phyloP scores from a whole-genome alignment of 2,329 filamentous ascomycete species.

The Alternaria incomplexa region DNA sequence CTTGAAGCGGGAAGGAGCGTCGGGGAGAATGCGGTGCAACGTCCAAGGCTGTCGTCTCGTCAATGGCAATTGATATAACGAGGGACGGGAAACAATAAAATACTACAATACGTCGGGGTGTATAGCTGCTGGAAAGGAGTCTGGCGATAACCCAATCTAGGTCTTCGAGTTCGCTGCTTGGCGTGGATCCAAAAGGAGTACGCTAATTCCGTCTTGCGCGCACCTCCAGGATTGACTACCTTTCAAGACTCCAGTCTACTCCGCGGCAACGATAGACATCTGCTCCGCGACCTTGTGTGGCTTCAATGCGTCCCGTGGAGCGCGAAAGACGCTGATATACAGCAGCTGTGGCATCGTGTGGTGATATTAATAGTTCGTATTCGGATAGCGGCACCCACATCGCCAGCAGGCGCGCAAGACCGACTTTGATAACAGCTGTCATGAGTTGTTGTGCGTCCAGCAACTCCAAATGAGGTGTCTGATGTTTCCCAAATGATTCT shows the following conservation, averaged over 20 bases:
- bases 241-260: neutral
- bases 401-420: neutral
- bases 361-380: neutral
- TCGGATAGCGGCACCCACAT: neutral
- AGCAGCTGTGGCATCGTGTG: neutral
- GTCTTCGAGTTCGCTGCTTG: constrained; percentile 25
- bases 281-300: neutral
- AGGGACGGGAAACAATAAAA: constrained; percentile 11
- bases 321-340: neutral
- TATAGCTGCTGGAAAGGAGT: constrained; percentile 29
- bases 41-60: constrained; percentile 17
- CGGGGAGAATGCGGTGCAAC: constrained; percentile 27
- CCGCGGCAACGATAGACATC: too few relatives aligned
- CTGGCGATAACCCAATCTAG: constrained; percentile 27
- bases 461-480: neutral
- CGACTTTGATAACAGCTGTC: neutral
- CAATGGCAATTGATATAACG: constrained; percentile 14
- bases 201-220: neutral
- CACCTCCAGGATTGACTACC: neutral
- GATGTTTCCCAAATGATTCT: neutral
- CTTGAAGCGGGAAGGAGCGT: constrained; percentile 25
- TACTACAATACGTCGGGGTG: constrained; percentile 17
- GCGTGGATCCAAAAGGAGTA: constrained; percentile 28
- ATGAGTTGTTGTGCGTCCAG: constrained; percentile 1
- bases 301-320: neutral